A percentile compares a stretch with the other conserved stretches of the same genome.
These are phyloP conservation scores for Priceomyces carsonii DNA, from an alignment of 805 yeast genomes.

Conservation along the genomic window DNA sequence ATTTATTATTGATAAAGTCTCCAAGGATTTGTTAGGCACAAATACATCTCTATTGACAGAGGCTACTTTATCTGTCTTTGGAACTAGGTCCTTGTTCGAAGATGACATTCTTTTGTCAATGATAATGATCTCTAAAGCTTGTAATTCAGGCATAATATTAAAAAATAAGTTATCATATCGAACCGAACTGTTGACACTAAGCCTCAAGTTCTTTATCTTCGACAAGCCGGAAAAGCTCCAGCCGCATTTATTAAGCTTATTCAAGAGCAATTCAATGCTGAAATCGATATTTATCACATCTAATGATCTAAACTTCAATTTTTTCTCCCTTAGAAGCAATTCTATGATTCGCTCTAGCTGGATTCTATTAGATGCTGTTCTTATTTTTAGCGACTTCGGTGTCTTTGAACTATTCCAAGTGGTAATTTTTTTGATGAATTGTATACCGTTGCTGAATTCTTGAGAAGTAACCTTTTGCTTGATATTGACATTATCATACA, in stretches of 20 bases:
- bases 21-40: constrained; percentile 10
- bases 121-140: constrained; percentile 21
- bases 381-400: constrained; percentile 20
- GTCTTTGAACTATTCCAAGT: constrained; percentile 14
- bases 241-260: constrained; percentile 21
- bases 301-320: constrained; percentile 20
- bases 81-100: constrained; percentile 17
- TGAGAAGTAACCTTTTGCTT: constrained; percentile 23
- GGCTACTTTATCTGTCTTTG: constrained; percentile 16
- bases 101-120: constrained; percentile 18
- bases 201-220: constrained; percentile 19
- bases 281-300: constrained; percentile 29
- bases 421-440: constrained; percentile 26
- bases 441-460: constrained; percentile 31
- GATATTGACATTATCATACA: constrained; percentile 25
- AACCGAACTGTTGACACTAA: constrained; percentile 28
- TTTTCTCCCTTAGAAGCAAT: constrained; percentile 21
- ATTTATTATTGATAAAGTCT: constrained; percentile 25
- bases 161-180: constrained; percentile 19
- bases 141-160: constrained; percentile 23
- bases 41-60: constrained; percentile 2
- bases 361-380: constrained; percentile 19
- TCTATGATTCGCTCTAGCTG: constrained; percentile 31
- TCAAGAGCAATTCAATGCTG: constrained; percentile 24
- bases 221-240: constrained; percentile 28